Base-by-base conservation (phyloP, 352 stramenopile genomes). In the Pythium phragmitis region DNA sequence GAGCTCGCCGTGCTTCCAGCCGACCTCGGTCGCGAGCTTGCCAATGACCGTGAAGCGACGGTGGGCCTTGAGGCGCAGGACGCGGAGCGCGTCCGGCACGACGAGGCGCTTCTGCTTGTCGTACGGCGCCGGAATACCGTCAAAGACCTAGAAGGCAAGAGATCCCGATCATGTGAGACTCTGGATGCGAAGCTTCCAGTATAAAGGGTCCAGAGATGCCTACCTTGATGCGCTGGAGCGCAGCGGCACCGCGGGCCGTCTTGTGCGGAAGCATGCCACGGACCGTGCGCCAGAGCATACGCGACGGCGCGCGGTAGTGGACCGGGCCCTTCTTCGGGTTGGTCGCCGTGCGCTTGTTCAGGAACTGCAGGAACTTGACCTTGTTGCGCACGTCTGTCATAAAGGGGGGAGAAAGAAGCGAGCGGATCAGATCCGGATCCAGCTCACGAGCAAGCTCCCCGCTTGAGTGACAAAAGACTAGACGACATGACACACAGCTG, bases 251-350 rank as follows among this genome's bases (percentile, higher is more conserved):
- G 77, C 97, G 94, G 49, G 85, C 83, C 52, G 96, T 99, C 94
- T 99, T 99, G 84, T 99, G 97, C 56, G 98, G 94, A 63, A 99
- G 81, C 98, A 99, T 99, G 68, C 98, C 97, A 80, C 96, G 96
- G 69, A 99, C 85, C 51, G 87, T 90, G 59, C 84, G 82, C 85
- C 84, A 92, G 65, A 94, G 74, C 84, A 99, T 99, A 47, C 89
- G 80, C 65, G 96, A 96, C 51, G 98, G 98, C 28, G 90, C 86
- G 76, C 97, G 97, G 95, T 99, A 99, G 86, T 99, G 97, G 76
- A 99, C 96, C 54, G 98, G 98, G 68, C 97, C 97, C 71, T 91
- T 85, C 75, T 92, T 93, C 50, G 97, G 97, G 90, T 99, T 99
- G 55, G 97, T 99, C 76, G 98, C 98, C 71, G 95, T 98, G 78